phyloP scores from a whole-genome alignment of 768 basidiomycete genomes.

The Coprinopsis strossmayeri region DNA sequence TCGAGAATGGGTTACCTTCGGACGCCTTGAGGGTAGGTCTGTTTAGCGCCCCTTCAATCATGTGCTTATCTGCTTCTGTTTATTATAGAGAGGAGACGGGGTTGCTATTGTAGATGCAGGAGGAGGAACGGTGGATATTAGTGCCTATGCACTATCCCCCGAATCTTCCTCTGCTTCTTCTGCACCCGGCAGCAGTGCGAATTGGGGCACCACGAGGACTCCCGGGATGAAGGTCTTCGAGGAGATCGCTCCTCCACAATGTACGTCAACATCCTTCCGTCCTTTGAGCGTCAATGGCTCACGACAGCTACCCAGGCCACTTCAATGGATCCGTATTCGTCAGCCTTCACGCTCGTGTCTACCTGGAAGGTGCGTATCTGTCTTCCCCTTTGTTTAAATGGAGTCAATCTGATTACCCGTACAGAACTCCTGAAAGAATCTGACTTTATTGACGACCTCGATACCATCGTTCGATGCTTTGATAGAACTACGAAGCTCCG shows the following conservation, averaged over 20 bases:
- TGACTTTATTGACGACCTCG: constrained; percentile 13
- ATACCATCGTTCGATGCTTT: constrained; percentile 15
- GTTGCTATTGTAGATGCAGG: constrained; percentile 54
- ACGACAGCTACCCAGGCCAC: constrained; percentile 22
- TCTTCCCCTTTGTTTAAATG: not conserved
- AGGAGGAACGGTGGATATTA: constrained; percentile 56
- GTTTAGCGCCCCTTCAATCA: not conserved
- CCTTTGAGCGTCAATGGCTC: not conserved
- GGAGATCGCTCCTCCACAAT: constrained; percentile 38
- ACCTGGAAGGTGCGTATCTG: constrained; percentile 25
- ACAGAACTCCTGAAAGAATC: constrained; percentile 14
- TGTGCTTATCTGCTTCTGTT: not conserved
- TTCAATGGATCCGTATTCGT: constrained; percentile 42
- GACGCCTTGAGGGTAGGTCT: constrained; percentile 8
- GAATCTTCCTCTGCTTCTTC: no score
- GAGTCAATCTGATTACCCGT: not conserved
- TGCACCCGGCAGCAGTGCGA: not conserved
- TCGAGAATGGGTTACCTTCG: constrained; percentile 11
- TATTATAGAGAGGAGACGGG: constrained; percentile 32
- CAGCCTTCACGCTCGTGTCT: constrained; percentile 27
- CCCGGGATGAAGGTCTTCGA: constrained; percentile 18
- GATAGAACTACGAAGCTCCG: constrained; percentile 17
- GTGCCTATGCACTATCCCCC: constrained; percentile 37
- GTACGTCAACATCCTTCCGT: constrained; percentile 16
- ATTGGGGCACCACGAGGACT: constrained; percentile 5